A percentile compares a stretch with the other conserved stretches of the same genome.
These are phyloP conservation scores for Hanseniaspora nectarophila DNA, from an alignment of 805 yeast species.

Conservation along the genomic window DNA sequence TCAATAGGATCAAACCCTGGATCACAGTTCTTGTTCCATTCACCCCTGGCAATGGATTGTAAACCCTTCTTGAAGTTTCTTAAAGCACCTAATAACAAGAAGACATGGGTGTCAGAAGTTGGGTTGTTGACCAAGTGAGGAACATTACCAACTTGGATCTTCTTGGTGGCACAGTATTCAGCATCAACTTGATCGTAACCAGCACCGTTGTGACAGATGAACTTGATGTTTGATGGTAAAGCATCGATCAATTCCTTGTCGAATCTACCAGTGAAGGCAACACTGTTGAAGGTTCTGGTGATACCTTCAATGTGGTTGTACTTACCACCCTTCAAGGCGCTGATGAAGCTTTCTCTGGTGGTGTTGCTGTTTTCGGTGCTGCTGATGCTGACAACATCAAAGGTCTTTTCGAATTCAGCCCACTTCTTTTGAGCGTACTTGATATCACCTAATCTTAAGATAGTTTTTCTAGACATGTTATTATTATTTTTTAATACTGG, in stretches of 20 bases:
- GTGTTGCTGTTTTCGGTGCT: conserved; percentile 16
- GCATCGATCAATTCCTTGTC: conserved; percentile 47
- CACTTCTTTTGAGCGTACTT: conserved; percentile 54
- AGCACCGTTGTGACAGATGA: conserved; percentile 57
- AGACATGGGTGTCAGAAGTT: conserved; percentile 63
- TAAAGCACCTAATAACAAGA: conserved; percentile 47
- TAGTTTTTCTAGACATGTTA: conserved; percentile 32
- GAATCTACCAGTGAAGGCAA: conserved; percentile 46
- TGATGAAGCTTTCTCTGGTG: conserved; percentile 30
- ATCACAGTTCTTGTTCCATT: conserved; percentile 49
- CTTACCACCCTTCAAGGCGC: conserved; percentile 23
- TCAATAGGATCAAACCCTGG: conserved; percentile 68
- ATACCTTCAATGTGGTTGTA: conserved; percentile 29
- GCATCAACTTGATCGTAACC: conserved; percentile 66
- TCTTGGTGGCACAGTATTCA: conserved; percentile 37
- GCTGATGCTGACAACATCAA: conserved; percentile 37
- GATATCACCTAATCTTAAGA: conserved; percentile 54
- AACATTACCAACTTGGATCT: conserved; percentile 55
- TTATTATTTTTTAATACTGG: neutral
- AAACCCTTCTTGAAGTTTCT: conserved; percentile 58
- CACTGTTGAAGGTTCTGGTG: conserved; percentile 44
- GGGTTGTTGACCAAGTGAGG: conserved; percentile 58
- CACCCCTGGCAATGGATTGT: conserved; percentile 41
- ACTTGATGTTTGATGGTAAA: conserved; percentile 43
- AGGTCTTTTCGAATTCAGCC: conserved; percentile 39